Evolutionary conservation across 1,284 basidiomycete genomes (phyloP).

Genomic region (Polyporus tsugae): DNA sequence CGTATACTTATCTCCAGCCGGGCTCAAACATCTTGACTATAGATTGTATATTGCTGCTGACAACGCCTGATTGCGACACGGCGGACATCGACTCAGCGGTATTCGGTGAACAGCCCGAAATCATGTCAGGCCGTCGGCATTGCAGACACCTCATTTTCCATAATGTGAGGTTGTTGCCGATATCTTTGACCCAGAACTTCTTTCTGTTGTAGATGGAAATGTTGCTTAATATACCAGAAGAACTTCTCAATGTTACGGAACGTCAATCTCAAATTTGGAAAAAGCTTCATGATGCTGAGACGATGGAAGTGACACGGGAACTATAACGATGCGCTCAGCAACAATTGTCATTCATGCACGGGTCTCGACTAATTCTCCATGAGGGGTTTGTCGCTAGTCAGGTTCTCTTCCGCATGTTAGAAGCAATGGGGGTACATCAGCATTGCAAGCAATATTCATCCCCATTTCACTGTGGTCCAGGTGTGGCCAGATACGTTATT

Average conservation of each 20-base stretch:
- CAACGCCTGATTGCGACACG: not conserved
- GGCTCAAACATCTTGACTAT: not conserved
- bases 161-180: not conserved
- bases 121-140: not conserved
- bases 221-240: not conserved
- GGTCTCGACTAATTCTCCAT: not conserved
- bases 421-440: not conserved
- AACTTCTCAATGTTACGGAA: not conserved
- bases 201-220: not conserved
- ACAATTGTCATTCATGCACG: not conserved
- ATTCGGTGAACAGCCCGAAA: not conserved
- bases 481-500: too few relatives aligned
- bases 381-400: not conserved
- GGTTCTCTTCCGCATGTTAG: not conserved
- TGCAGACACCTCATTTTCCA: not conserved
- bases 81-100: not conserved
- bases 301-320: not conserved
- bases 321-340: not conserved
- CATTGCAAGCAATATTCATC: not conserved
- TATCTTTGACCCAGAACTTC: not conserved
- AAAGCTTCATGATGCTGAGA: not conserved
- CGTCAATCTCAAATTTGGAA: not conserved
- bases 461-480: not conserved
- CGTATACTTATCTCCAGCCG: not conserved
- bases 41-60: not conserved